phyloP scores from a whole-genome alignment of 306 rosid genomes.

The Benincasa hispida region DNA sequence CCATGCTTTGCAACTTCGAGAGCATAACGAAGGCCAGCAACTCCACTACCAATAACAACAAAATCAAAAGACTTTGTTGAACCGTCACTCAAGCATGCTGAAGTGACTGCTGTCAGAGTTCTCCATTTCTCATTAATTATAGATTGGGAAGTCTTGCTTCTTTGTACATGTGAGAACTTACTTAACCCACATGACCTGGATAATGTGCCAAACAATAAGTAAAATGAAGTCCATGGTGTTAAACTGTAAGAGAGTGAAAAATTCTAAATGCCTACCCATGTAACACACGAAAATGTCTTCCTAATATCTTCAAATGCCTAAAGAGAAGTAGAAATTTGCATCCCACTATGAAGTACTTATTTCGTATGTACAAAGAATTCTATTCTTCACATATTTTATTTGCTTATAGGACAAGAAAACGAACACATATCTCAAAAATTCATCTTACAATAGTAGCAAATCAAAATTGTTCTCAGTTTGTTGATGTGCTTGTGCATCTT shows the following conservation, averaged over 20 bases:
- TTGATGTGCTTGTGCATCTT: neutral
- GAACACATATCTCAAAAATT: neutral
- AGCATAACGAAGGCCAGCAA: slow-evolving; percentile 88
- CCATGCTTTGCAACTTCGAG: slow-evolving; percentile 88
- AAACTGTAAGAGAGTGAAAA: neutral
- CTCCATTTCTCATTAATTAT: slow-evolving; percentile 20
- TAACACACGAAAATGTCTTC: neutral
- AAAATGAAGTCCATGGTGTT: neutral
- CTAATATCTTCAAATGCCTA: neutral
- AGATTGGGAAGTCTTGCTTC: slow-evolving; percentile 20
- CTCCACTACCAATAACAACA: slow-evolving; percentile 80
- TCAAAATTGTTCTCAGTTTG: neutral
- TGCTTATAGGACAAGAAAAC: neutral
- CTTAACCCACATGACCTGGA: slow-evolving; percentile 50
- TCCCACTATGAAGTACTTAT: neutral
- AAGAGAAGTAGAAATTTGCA: neutral
- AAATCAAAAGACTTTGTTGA: slow-evolving; percentile 69
- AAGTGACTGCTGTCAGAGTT: slow-evolving; percentile 24
- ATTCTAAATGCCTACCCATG: neutral
- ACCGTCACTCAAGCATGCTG: slow-evolving; percentile 42
- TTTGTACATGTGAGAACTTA: slow-evolving; percentile 36
- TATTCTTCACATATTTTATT: neutral
- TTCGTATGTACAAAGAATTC: neutral
- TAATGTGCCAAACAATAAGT: slow-evolving; percentile 5
- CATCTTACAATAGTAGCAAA: neutral